phyloP scores from a whole-genome alignment of 495 filamentous ascomycete species.

The Neurospora tetraspora region DNA sequence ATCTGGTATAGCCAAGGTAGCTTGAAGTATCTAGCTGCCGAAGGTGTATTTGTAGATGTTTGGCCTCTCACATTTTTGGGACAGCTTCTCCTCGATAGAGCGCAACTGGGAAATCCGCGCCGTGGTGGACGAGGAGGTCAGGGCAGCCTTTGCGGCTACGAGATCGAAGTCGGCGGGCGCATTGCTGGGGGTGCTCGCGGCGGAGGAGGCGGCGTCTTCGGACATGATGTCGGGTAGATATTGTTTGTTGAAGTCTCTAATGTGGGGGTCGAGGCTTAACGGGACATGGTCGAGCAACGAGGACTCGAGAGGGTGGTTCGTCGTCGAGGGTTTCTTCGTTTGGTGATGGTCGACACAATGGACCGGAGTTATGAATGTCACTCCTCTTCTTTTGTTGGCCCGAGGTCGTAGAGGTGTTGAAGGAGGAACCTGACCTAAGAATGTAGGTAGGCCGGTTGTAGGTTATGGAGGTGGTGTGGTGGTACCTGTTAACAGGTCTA shows the following conservation, averaged over 20 bases:
- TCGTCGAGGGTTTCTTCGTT: not conserved
- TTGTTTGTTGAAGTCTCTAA: not conserved
- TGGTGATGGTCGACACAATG: conserved; percentile 1
- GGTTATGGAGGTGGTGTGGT: not conserved
- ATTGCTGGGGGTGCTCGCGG: conserved; percentile 8
- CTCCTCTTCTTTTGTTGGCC: not conserved
- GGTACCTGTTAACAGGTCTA: not conserved
- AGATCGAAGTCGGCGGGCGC: conserved; percentile 27
- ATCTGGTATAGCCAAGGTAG: not conserved
- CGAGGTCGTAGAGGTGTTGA: not conserved
- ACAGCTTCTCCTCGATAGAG: conserved; percentile 36
- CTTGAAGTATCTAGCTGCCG: not conserved
- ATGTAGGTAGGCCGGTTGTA: not conserved
- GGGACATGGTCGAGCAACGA: conserved; percentile 18
- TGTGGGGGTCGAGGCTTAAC: not conserved
- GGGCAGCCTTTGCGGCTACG: conserved; percentile 21
- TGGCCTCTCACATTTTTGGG: conserved; percentile 30
- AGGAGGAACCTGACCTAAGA: not conserved
- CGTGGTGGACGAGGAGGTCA: conserved; percentile 41
- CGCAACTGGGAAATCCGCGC: conserved; percentile 33
- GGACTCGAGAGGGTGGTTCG: not conserved
- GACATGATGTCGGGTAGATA: conserved; percentile 31
- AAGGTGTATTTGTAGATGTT: not conserved
- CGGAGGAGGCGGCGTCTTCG: conserved; percentile 22
- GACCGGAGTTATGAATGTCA: not conserved